A percentile compares a stretch with the other conserved stretches of the same genome.
Evolutionary conservation across 1,284 basidiomycete species (phyloP).

Genomic region (Leccinum fuscescens): DNA sequence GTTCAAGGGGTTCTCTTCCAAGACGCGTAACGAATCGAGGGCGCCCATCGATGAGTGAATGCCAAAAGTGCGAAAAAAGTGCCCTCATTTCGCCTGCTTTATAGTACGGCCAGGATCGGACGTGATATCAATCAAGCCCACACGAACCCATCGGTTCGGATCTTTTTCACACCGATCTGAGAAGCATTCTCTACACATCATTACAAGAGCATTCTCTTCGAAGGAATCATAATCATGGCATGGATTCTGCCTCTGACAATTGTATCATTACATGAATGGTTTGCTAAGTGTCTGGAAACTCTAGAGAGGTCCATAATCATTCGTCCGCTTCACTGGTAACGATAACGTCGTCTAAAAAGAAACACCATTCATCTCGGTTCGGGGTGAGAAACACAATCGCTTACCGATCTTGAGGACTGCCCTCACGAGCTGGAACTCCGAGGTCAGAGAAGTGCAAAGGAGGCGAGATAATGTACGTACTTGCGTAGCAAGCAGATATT

Average conservation of each 20-base stretch:
- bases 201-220: not conserved
- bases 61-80: not conserved
- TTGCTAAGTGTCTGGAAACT: slow-evolving; percentile 20
- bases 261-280: slow-evolving; percentile 27
- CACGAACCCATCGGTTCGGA: not conserved
- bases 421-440: slow-evolving; percentile 28
- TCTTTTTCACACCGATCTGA: not conserved
- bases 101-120: not conserved
- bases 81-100: not conserved
- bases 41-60: slow-evolving; percentile 20
- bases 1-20: slow-evolving; percentile 24
- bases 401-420: slow-evolving; percentile 36
- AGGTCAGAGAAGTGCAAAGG: not conserved
- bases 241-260: not conserved
- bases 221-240: not conserved
- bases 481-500: slow-evolving; percentile 96
- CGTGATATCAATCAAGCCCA: not conserved
- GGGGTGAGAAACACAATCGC: not conserved
- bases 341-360: slow-evolving; percentile 30
- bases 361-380: slow-evolving; percentile 3
- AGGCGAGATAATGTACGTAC: slow-evolving; percentile 40
- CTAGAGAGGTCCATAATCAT: slow-evolving; percentile 22
- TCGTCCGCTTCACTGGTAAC: slow-evolving; percentile 31
- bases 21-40: slow-evolving; percentile 14
- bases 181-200: not conserved